Evolutionary conservation across 2,329 filamentous ascomycete species (phyloP).

Genomic region (Fusarium setosum): DNA sequence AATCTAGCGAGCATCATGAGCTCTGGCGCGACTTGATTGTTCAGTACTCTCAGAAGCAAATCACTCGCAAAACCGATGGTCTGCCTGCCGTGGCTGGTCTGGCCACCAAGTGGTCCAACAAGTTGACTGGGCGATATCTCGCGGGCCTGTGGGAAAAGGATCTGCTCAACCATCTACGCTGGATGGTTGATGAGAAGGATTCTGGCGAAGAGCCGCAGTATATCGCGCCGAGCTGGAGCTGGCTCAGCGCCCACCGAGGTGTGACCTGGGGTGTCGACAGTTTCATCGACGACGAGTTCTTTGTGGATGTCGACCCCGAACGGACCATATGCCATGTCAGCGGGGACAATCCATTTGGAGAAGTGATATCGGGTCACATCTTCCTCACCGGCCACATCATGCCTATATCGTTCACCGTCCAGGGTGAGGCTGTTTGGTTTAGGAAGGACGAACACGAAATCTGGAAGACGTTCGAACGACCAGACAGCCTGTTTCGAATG

Average conservation of each 20-base stretch:
- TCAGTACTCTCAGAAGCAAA: slow-evolving; percentile 36
- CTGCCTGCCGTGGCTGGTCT: slow-evolving; percentile 41
- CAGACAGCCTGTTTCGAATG: slow-evolving; percentile 31
- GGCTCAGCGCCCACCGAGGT: slow-evolving; percentile 37
- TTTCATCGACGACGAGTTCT: slow-evolving; percentile 20
- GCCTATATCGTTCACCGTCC: slow-evolving; percentile 5
- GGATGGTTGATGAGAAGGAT: slow-evolving; percentile 31
- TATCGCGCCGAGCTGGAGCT: slow-evolving; percentile 41
- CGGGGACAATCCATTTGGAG: slow-evolving; percentile 28
- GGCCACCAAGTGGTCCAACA: slow-evolving; percentile 30
- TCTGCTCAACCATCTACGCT: slow-evolving; percentile 28
- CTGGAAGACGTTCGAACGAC: slow-evolving; percentile 9
- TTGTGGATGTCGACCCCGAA: slow-evolving; percentile 13
- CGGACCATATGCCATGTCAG: slow-evolving; percentile 21
- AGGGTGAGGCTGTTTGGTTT: slow-evolving; percentile 4
- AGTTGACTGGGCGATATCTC: slow-evolving; percentile 34
- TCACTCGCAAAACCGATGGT: slow-evolving; percentile 35
- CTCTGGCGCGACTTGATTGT: slow-evolving; percentile 39
- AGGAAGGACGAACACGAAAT: slow-evolving; percentile 5
- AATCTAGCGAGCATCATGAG: slow-evolving; percentile 28
- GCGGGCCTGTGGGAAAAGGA: slow-evolving; percentile 41
- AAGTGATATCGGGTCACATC: slow-evolving; percentile 30
- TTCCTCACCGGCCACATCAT: slow-evolving; percentile 32
- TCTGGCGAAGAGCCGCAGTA: neutral
- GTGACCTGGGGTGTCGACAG: slow-evolving; percentile 34